Conservation (phyloP, 2,329 filamentous ascomycete species). For the Alternaria gansuensis region DNA sequence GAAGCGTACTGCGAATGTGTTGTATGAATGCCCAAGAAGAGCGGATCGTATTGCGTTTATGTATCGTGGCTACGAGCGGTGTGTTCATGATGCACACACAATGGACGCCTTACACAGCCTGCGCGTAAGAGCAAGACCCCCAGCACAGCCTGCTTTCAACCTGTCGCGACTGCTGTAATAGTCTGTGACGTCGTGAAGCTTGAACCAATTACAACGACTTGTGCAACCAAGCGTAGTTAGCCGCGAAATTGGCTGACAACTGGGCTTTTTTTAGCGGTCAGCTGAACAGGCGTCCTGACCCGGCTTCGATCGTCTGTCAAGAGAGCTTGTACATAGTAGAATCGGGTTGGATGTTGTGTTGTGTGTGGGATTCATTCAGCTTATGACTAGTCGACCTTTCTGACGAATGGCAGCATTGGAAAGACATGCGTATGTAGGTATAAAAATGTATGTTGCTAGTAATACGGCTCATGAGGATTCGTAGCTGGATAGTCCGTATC, state of each 20-base stretch:
- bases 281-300: constrained; percentile 6
- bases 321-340: background rate
- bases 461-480: background rate
- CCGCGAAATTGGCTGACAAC: constrained; percentile 22
- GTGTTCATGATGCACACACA: constrained; percentile 3
- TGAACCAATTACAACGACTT: background rate
- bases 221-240: constrained; percentile 20
- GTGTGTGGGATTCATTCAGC: background rate
- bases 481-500: background rate
- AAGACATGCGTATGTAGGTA: background rate
- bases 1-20: background rate
- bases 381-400: background rate
- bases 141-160: constrained; percentile 30
- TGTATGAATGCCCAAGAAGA: background rate
- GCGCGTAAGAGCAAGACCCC: constrained; percentile 22
- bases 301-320: background rate
- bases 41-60: constrained; percentile 1
- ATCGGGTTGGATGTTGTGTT: background rate
- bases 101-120: constrained; percentile 19
- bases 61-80: background rate
- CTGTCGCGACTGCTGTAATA: constrained; percentile 9
- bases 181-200: constrained; percentile 22
- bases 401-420: background rate
- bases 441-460: background rate
- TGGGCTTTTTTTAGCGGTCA: constrained; percentile 29